Base-by-base conservation (phyloP, 1,139 yeast genomes). In the Hyphopichia khmerensis region DNA sequence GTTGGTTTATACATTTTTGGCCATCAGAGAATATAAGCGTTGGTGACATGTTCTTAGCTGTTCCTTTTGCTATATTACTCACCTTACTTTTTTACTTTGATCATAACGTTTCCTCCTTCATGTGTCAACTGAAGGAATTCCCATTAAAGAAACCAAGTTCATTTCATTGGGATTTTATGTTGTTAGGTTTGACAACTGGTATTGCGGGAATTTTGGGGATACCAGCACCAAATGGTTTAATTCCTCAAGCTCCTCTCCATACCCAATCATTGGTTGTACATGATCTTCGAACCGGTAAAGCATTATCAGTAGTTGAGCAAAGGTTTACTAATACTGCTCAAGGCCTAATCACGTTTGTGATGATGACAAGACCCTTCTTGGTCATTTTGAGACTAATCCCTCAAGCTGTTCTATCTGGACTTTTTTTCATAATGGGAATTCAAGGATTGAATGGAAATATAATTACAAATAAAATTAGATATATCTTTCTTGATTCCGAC, bases 231-330 rank as follows among this genome's bases (percentile, higher is more conserved):
- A 93, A 93, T 63, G 99, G 99, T 0, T 69, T 93, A 32, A 91
- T 93, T 35, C 99, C 99, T 0, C 99, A 93, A 61, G 98, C 98
- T 0, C 99, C 98, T 0, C 62, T 93, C 35, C 99, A 93, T 56
- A 90, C 98, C 0, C 79, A 76, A 42, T 82, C 96, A 0, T 65
- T 93, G 31, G 80, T 89, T 35, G 83, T 88, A 3, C 77, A 75
- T 48, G 79, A 79, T 46, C 64, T 64, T 39, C 65, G 57, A 16
- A 52, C 62, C 4, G 77, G 79, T 10, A 56, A 57, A 40, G 71
- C 80, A 1, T 57, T 69, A 0, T 69, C 80, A 2, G 93, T 91
- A 8, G 96, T 93, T 3, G 99, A 93, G 55, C 99, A 93, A 59
- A 64, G 99, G 38, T 70, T 89, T 35, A 85, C 95, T 2, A 93